Conservation (phyloP, 2,329 filamentous ascomycete genomes). For the Fusarium sp. region DNA sequence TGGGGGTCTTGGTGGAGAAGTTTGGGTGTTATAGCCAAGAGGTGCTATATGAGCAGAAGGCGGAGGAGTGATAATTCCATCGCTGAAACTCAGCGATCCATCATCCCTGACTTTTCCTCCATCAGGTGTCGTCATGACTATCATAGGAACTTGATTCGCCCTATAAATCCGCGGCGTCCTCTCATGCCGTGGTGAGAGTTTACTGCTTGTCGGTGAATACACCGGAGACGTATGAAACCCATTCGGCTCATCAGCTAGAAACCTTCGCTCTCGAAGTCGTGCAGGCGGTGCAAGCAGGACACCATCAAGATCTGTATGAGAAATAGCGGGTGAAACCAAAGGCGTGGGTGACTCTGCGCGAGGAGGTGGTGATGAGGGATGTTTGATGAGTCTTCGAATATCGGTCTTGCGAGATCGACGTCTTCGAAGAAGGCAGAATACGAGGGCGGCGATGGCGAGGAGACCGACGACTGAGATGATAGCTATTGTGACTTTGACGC, state of each 20-base stretch:
- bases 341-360: constrained; percentile 53
- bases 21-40: background rate
- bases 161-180: constrained; percentile 22
- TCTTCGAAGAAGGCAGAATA: constrained; percentile 51
- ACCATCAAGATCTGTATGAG: constrained; percentile 34
- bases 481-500: constrained; percentile 57
- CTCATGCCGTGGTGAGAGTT: constrained; percentile 49
- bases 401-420: constrained; percentile 29
- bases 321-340: constrained; percentile 52
- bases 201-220: constrained; percentile 50
- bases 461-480: constrained; percentile 54
- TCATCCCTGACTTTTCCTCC: constrained; percentile 7
- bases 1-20: constrained; percentile 23
- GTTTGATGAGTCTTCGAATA: constrained; percentile 27
- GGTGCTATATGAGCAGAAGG: constrained; percentile 3
- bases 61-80: constrained; percentile 11
- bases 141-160: constrained; percentile 25
- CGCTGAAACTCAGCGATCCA: background rate
- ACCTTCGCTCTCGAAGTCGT: constrained; percentile 58
- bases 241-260: constrained; percentile 38
- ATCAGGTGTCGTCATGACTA: constrained; percentile 27
- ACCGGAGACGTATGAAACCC: constrained; percentile 52
- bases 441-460: constrained; percentile 49
- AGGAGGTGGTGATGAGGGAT: constrained; percentile 37
- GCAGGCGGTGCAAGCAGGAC: constrained; percentile 56